phyloP scores from a whole-genome alignment of 83 land plant genomes.

The Isoetes engelmannii region DNA sequence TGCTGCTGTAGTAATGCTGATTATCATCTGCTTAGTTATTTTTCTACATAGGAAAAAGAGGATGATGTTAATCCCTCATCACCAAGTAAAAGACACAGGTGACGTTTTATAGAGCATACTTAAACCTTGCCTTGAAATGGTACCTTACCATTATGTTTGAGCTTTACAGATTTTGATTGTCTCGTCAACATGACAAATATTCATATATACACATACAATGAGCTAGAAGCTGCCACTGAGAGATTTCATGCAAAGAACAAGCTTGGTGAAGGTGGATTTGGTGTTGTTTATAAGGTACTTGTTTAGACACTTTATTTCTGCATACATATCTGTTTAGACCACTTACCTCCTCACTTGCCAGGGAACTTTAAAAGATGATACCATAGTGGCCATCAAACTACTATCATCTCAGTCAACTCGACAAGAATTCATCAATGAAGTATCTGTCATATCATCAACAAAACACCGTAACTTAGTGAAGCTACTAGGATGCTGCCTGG shows the following conservation, averaged over 20 bases:
- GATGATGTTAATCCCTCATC: too few species aligned
- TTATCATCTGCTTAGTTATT: too few species aligned
- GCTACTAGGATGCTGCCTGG: constrained; percentile 14
- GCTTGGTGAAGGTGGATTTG: constrained; percentile 19
- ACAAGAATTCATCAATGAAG: constrained; percentile 12
- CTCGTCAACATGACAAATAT: too few species aligned
- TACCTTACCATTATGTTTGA: too few species aligned
- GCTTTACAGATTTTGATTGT: too few species aligned
- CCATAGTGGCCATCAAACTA: constrained; percentile 13
- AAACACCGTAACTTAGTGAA: constrained; percentile 17
- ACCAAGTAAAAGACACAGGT: too few species aligned
- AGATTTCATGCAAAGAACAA: constrained; percentile 10
- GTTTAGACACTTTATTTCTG: not conserved
- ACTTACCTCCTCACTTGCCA: not conserved
- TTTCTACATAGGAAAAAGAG: too few species aligned
- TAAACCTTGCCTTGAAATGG: too few species aligned
- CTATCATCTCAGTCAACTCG: constrained; percentile 8
- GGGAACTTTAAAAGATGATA: constrained; percentile 10
- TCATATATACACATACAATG: constrained; percentile 8
- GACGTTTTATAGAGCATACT: too few species aligned
- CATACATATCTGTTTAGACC: not conserved
- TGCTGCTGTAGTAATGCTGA: too few species aligned
- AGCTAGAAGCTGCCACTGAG: constrained; percentile 11
- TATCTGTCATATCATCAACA: not conserved
- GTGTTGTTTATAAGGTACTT: constrained; percentile 19